Base-by-base conservation (phyloP, 331 rosid genomes). In the Cucumis variabilis region DNA sequence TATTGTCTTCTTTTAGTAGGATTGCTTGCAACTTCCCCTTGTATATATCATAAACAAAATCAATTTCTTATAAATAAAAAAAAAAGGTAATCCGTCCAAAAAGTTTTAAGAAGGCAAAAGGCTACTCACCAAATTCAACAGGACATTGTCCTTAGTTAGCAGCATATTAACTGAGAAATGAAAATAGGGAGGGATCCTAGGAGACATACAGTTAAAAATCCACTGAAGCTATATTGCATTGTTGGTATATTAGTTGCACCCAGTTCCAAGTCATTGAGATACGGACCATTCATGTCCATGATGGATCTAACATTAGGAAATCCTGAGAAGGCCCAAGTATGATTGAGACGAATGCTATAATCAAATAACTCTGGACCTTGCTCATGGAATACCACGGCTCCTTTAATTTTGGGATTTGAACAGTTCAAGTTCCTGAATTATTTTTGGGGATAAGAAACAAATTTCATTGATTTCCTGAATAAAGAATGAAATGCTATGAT, bases 271-370 rank as follows among this genome's bases (percentile, higher is more conserved):
- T 97, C 99, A 88, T 94, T 90, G 58, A 97, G 92, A 91, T 89
- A 95, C 84, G 99, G 98, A 53, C 99, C 99, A 92, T 93, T 97
- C 50, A 93, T 93, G 83, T 97, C 99, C 99, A 97, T 97, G 91
- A 97, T 97, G 85, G 98, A 88, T 86, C 89, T 95, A 88, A 95
- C 95, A 90, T 97, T 93, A 65, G 98, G 99, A 91, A 97, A 97
- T 90, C 99, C 99, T 0, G 98, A 93, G 95, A 97, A 93, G 90
- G 99, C 99, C 99, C 99, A 97, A 8, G 99, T 92, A 89, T 97
- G 99, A 89, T 95, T 95, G 87, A 97, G 99, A 82, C 98, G 98
- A 87, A 95, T 95, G 90, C 99, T 95, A 91, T 97, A 97, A 87
- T 97, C 98, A 90, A 93, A 97, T 58, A 88, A 51, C 70, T 92